Evolutionary conservation across 495 filamentous ascomycete species (phyloP).

Genomic region (Ramalina peruviana): DNA sequence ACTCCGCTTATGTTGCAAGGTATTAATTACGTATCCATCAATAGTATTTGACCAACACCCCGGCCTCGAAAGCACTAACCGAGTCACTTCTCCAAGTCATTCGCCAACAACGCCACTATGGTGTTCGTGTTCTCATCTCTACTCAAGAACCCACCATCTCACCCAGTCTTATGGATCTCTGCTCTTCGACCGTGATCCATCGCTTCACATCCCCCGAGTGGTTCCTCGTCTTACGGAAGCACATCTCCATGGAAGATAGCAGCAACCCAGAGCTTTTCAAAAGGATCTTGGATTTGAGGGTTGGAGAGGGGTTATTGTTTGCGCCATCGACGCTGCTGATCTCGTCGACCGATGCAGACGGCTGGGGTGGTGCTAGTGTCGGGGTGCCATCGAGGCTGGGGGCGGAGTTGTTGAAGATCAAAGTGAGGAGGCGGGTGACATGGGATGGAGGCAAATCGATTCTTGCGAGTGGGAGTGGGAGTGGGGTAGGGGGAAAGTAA

Average conservation of each 20-base stretch:
- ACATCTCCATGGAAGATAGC: constrained; percentile 35
- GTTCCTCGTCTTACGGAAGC: constrained; percentile 43
- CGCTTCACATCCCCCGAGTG: constrained; percentile 59
- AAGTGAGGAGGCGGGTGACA: constrained; percentile 37
- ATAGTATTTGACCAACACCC: constrained; percentile 35
- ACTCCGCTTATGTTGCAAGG: not conserved
- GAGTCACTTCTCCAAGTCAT: constrained; percentile 50
- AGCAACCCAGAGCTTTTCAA: constrained; percentile 25
- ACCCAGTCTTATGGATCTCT: constrained; percentile 51
- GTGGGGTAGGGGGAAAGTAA: not conserved
- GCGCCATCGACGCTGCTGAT: constrained; percentile 44
- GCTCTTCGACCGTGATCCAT: constrained; percentile 61
- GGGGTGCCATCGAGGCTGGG: constrained; percentile 26
- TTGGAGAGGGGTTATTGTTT: constrained; percentile 55
- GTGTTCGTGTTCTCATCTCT: constrained; percentile 50
- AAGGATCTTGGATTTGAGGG: constrained; percentile 41
- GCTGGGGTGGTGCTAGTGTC: not conserved
- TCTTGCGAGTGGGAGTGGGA: constrained; percentile 13
- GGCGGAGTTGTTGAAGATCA: constrained; percentile 34
- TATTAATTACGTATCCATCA: not conserved
- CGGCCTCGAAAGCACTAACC: constrained; percentile 38
- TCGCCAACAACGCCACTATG: constrained; percentile 57
- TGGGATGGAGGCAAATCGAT: constrained; percentile 44
- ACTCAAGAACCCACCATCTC: constrained; percentile 74
- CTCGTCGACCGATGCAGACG: not conserved